Base-by-base conservation (phyloP, 1,139 yeast genomes). In the Diutina mesorugosa region DNA sequence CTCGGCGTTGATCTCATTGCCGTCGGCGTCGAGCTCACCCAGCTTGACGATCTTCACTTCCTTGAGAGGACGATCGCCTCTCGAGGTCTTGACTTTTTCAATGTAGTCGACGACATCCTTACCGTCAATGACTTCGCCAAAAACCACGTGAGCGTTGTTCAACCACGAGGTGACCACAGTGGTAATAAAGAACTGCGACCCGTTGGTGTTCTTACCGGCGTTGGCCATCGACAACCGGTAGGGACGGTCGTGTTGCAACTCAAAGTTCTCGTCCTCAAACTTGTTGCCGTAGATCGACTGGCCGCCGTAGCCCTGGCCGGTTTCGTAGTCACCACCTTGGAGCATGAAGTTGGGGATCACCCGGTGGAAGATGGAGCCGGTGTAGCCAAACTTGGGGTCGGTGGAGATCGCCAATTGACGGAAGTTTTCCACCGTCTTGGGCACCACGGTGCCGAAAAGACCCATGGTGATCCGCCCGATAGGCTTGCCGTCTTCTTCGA, bases 41-140 rank as follows among this genome's bases (percentile, higher is more conserved):
- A 80, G 69, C 58, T 70, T 70, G 45, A 69, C 70, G 59, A 83
- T 80, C 63, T 69, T 78, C 58, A 85, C 72, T 32, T 75, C 79
- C 63, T 74, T 72, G 54, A 69, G 66, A 45, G 90, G 90, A 62
- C 71, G 77, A 67, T 81, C 83, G 47, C 76, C 73, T 56, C 70
- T 65, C 58, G 70, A 67, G 47, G 84, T 81, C 63, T 78, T 71
- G 59, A 78, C 83, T 56, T 70, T 72, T 64, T 83, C 87, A 63
- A 81, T 77, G 65, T 74, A 70, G 58, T 77, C 73, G 50, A 83
- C 83, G 14, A 84, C 79, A 51, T 84, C 87, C 65, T 79, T 72
- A 28, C 93, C 93, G 56, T 84, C 87, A 10, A 82, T 59, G 56
- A 87, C 85, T 69, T 86, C 87, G 58, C 95, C 95, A 65, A 87